Conservation (phyloP, 106 monocot genomes). For the Dioscorea alata region DNA sequence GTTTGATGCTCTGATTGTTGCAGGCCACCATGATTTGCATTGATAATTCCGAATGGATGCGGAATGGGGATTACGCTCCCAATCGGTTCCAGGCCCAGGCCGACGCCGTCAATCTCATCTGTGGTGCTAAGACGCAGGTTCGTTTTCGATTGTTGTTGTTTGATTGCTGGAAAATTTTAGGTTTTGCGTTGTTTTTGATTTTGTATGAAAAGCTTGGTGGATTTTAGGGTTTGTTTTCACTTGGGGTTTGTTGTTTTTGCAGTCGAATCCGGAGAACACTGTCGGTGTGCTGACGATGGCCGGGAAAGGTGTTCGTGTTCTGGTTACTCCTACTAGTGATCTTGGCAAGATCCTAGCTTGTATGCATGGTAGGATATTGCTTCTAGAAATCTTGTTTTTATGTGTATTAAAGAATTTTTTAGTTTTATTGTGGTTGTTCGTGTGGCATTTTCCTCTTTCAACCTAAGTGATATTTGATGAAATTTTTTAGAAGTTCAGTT, state of each 20-base stretch:
- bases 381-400: neutral
- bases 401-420: no score
- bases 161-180: neutral
- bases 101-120: conserved; percentile 91
- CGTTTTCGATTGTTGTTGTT: neutral
- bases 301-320: conserved; percentile 84
- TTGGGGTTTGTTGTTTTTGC: conserved; percentile 9
- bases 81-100: conserved; percentile 83
- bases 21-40: conserved; percentile 99
- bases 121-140: conserved; percentile 95
- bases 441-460: no score
- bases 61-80: conserved; percentile 91
- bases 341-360: conserved; percentile 94
- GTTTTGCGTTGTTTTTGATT: neutral
- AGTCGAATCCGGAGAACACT: conserved; percentile 96
- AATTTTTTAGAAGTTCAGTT: no score
- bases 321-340: conserved; percentile 90
- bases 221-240: neutral
- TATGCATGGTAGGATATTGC: conserved; percentile 67
- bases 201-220: neutral
- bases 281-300: conserved; percentile 97
- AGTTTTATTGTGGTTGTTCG: no score
- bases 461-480: no score
- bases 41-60: conserved; percentile 99
- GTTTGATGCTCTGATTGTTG: conserved; percentile 2